Base-by-base conservation (phyloP, 1,139 yeast species). In the Pichia cactophila region DNA sequence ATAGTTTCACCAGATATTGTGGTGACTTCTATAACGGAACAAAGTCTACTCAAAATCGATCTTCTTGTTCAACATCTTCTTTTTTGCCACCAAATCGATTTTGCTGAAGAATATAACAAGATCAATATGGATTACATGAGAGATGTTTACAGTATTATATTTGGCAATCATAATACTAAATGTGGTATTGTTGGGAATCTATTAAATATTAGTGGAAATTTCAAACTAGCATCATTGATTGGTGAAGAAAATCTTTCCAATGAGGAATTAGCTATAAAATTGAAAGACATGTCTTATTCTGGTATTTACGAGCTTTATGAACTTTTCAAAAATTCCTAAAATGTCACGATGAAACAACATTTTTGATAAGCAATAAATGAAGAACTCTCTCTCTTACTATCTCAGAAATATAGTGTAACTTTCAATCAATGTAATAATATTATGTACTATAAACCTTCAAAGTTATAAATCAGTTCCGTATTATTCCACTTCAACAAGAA, bases 31-130 rank as follows among this genome's bases (percentile, higher is more conserved):
- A 55, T 74, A 10, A 66, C 77, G 41, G 63, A 66, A 41, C 63
- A 58, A 35, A 71, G 74, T 50, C 74, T 85, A 1, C 54, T 73
- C 1, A 57, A 75, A 2, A 61, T 76, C 5, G 74, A 83, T 3
- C 71, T 71, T 36, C 50, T 73, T 1, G 77, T 86, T 59, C 73
- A 71, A 3, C 78, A 75, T 59, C 61, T 83, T 23, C 68, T 77
- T 3, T 65, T 64, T 45, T 65, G 75, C 44, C 80, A 16, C 4
- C 38, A 11, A 35, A 35, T 16, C 20, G 6, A 16, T 16, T 7
- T 16, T 35, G 12, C 11, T 23, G 20, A 6, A 16, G 11, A 4
- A 17, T 35, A 9, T 16, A 17, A 16, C 7, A 35, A 35, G 26
- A 35, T 35, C 12, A 35, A 35, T 17, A 5, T 6, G 14, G 10